These are phyloP conservation scores for Sphagnum fallax DNA, from an alignment of 228 moss, liverwort and hornwort genomes.

Conservation along the genomic window DNA sequence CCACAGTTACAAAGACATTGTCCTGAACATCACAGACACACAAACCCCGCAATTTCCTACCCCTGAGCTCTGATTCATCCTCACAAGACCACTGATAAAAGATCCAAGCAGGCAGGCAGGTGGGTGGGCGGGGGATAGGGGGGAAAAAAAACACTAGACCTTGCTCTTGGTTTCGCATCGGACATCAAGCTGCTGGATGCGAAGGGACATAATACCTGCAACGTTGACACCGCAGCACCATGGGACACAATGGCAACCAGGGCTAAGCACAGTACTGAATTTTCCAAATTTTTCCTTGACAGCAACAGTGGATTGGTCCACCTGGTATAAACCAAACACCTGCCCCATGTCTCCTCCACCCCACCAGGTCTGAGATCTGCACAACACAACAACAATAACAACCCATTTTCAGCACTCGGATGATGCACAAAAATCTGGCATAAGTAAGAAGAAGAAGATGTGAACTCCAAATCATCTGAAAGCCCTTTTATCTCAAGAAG, in stretches of 20 bases:
- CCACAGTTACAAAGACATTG: conserved; percentile 91
- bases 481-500: too few relatives aligned
- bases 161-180: conserved; percentile 91
- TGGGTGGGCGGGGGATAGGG: too few relatives aligned
- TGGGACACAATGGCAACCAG: conserved; percentile 73
- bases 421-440: too few relatives aligned
- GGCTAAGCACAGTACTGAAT: conserved; percentile 43
- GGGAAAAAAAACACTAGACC: conserved; percentile 17
- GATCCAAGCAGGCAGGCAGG: too few relatives aligned
- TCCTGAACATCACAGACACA: conserved; percentile 30
- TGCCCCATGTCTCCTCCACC: conserved; percentile 39
- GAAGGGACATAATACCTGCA: conserved; percentile 70
- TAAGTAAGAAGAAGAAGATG: too few relatives aligned
- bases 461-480: too few relatives aligned
- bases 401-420: too few relatives aligned
- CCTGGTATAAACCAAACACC: conserved; percentile 31
- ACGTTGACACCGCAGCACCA: conserved; percentile 65
- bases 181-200: conserved; percentile 89
- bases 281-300: conserved; percentile 65
- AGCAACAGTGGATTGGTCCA: conserved; percentile 76
- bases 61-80: too few relatives aligned
- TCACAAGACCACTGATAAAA: too few relatives aligned
- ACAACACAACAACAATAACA: too few relatives aligned
- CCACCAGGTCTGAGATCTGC: too few relatives aligned
- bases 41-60: too few relatives aligned